A percentile compares a stretch with the other conserved stretches of the same genome.
Conservation (phyloP, 768 basidiomycete species). For the Trametes villosa region DNA sequence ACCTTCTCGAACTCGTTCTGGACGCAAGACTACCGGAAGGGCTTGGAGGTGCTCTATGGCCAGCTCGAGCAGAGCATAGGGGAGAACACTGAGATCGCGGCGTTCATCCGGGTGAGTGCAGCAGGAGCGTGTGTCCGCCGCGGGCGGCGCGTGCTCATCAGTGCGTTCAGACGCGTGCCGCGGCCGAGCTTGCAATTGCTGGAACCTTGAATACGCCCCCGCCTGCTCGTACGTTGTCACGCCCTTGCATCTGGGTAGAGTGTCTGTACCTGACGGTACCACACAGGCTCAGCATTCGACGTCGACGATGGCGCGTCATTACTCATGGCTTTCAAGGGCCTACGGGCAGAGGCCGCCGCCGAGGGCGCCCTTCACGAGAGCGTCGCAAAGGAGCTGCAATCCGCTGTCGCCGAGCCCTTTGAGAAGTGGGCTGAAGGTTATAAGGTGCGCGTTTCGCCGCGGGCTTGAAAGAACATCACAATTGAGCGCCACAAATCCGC, state of each 20-base stretch:
- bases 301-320: conserved; percentile 87
- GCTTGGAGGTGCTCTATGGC: conserved; percentile 75
- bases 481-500: neutral
- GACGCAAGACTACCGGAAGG: conserved; percentile 87
- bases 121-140: too few species aligned
- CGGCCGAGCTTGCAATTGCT: conserved; percentile 70
- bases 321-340: conserved; percentile 76
- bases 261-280: neutral
- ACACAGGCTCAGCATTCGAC: conserved; percentile 63
- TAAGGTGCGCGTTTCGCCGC: conserved; percentile 48
- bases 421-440: conserved; percentile 77
- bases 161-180: conserved; percentile 63
- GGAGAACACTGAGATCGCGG: conserved; percentile 83
- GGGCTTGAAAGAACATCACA: too few species aligned
- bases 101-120: conserved; percentile 77
- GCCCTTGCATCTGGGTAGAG: too few species aligned
- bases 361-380: conserved; percentile 78
- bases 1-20: conserved; percentile 93
- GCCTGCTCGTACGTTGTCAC: conserved; percentile 47
- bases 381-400: conserved; percentile 75
- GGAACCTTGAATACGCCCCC: conserved; percentile 54
- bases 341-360: conserved; percentile 69
- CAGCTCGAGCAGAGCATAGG: conserved; percentile 85
- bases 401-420: conserved; percentile 81
- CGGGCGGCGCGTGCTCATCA: neutral